Evolutionary conservation across 2,329 filamentous ascomycete species (phyloP), one percentile per base, ranked within the genome.

Genomic region (Ramularia endophylla): DNA sequence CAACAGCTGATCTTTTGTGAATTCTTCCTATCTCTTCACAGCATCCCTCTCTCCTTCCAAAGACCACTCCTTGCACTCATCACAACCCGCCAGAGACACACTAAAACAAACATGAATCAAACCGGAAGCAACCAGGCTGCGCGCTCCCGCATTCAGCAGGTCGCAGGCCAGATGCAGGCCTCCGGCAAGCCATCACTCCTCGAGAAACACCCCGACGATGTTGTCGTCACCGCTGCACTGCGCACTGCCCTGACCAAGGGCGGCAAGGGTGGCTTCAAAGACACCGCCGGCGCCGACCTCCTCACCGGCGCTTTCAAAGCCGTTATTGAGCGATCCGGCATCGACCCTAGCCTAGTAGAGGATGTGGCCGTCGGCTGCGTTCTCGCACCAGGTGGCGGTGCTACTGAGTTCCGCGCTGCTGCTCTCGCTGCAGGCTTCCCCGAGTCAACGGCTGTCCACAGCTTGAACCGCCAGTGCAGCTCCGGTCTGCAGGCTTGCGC

Each of bases 401-500:
- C 92, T 16, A 97, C 92, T 34, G 92, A 97, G 71, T 95, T 95
- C 81, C 84, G 92, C 52, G 92, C 88, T 46, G 92, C 92, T 27
- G 83, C 83, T 40, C 75, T 97, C 43, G 87, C 87, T 5, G 92
- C 92, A 36, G 92, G 92, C 33, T 94, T 97, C 73, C 86, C 92
- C 31, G 84, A 85, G 57, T 75, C 79, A 13, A 79, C 88, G 4
- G 84, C 88, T n/a, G 85, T 94, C 43, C 87, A 85, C 69, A 81
- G 81, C 44, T 70, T 95, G 65, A 98, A 97, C 76, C 75, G 92
- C 59, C 90, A 97, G 71, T 98, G 92, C 73, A 94, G 86, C 11
- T 89, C 83, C 28, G 90, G 92, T 40, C 77, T 97, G 20, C 88
- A 95, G 68, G 90, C 92, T 17, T 87, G 87, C 60, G 84, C 92